Base-by-base conservation (phyloP, 1,284 basidiomycete species). In the Trichosporon ovoides region DNA sequence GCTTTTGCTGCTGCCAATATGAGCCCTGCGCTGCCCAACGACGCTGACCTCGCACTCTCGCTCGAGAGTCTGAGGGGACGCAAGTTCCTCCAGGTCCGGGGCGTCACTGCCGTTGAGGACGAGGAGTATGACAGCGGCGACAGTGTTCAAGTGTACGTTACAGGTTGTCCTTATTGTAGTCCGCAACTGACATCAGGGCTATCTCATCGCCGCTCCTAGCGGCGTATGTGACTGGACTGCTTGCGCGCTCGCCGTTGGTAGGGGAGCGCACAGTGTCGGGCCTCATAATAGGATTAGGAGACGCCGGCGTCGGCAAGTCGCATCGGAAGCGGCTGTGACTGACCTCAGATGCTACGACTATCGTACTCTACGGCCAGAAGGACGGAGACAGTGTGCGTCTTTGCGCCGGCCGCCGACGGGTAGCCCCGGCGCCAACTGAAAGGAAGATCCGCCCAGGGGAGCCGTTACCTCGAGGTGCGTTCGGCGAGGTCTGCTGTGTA, bases 41-140 rank as follows among this genome's bases (percentile, higher is more conserved):
- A 75, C 46, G 73, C 74, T 0, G 76, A 78, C 62, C 59, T 78
- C 6, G 76, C 74, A 50, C 65, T 78, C 2, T 76, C 74, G n/a
- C 68, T 78, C 24, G 76, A 78, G 59, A 73, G 71, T 3, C 69
- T 77, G 68, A 59, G 73, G 38, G 76, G 76, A 0, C 61, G 75
- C 18, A 75, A 73, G 56, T 71, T 68, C 18, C 64, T 78, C 11
- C 68, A 72, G 28, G 64, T 76, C 0, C 61, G 73, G 20, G 71
- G 69, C 1, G 49, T 74, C 7, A 60, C 70, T 33, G 53, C 76
- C 18, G 52, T 60, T 0, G 67, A 66, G 16, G 66, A 68, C 16
- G 75, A 74, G 13, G 40, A 68, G 7, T 50, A 74, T 6, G 76
- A 76, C 6, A 57, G 54, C 7, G 68, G 68, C 20, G 71, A 58